phyloP scores from a whole-genome alignment of 257 asterid genomes.

The Coffea eugenioides region DNA sequence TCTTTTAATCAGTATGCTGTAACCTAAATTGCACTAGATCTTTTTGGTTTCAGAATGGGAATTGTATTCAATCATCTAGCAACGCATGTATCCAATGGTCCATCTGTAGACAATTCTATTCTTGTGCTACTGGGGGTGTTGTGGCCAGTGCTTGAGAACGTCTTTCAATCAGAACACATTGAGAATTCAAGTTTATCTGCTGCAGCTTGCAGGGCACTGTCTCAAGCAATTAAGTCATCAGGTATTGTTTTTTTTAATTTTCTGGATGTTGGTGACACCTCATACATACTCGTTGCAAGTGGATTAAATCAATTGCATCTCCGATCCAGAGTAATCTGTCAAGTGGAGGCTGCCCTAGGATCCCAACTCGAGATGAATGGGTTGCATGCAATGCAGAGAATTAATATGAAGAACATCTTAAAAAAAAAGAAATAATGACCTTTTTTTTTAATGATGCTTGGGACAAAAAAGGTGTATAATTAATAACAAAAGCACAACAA shows the following conservation, averaged over 20 bases:
- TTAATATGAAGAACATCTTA: too few relatives aligned
- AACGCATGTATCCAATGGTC: slow-evolving; percentile 44
- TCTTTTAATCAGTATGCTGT: slow-evolving; percentile 1
- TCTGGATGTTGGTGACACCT: slow-evolving; percentile 11
- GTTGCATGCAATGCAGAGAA: not conserved
- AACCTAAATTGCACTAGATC: slow-evolving; percentile 2
- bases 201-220: slow-evolving; percentile 88
- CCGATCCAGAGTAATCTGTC: not conserved
- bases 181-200: slow-evolving; percentile 66
- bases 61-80: slow-evolving; percentile 59
- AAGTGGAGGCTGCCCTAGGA: not conserved
- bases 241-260: slow-evolving; percentile 42
- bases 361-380: not conserved
- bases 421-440: not conserved
- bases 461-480: not conserved
- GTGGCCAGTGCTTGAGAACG: slow-evolving; percentile 83
- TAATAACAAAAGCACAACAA: not conserved
- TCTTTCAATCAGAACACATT: slow-evolving; percentile 56
- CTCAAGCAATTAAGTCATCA: slow-evolving; percentile 74
- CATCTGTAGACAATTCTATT: slow-evolving; percentile 47
- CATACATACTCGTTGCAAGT: slow-evolving; percentile 2
- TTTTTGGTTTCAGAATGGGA: slow-evolving; percentile 65
- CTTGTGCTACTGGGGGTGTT: slow-evolving; percentile 58
- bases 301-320: slow-evolving; percentile 7
- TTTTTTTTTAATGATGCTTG: not conserved